Evolutionary conservation across 108 stramenopile genomes (phyloP), one percentile per base, ranked within the genome.

Genomic region (Bacterosira constricta): DNA sequence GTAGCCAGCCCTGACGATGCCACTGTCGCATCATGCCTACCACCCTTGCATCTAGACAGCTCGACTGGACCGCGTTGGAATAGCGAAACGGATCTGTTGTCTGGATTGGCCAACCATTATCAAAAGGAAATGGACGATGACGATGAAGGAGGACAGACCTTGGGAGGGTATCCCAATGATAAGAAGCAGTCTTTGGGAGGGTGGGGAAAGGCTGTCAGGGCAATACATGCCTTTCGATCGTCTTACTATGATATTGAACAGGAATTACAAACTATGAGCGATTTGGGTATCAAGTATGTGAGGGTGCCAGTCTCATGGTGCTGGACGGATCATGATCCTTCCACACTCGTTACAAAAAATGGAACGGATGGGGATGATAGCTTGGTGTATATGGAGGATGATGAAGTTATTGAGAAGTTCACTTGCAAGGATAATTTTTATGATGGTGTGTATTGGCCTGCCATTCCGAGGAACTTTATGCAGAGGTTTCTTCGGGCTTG

Each of bases 261-360:
- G 6, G 90, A 91, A 37, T 50, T 91, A 25, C 26, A 21, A 6
- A 57, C 44, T 20, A 51, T 91, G 62, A 51, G 52, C 12, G 25
- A 75, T 3, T 54, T 91, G 42, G 90, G 90, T 6, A 85, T 91
- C 23, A 57, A 71, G 45, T 70, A 73, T 39, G 69, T 89, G 9
- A 77, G 90, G 23, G 81, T 91, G 29, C 90, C 90, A 10, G 66
- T 89, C 31, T 86, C 83, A 26, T 91, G 90, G 90, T 91, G 90
- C 72, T 75, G 81, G 55, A 88, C 88, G 1, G 85, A 87, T 52
- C 35, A 66, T 26, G 88, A 91, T 70, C 88, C 88, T 18, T 42
- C 63, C 1, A 35, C 36, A 17, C 62, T 75, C 54, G 78, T 73
- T 12, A 68, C 27, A 7, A 54, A 41, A 38, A 55, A 45, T 17